phyloP scores from a whole-genome alignment of 768 basidiomycete species.

The Leccinellum albellum region DNA sequence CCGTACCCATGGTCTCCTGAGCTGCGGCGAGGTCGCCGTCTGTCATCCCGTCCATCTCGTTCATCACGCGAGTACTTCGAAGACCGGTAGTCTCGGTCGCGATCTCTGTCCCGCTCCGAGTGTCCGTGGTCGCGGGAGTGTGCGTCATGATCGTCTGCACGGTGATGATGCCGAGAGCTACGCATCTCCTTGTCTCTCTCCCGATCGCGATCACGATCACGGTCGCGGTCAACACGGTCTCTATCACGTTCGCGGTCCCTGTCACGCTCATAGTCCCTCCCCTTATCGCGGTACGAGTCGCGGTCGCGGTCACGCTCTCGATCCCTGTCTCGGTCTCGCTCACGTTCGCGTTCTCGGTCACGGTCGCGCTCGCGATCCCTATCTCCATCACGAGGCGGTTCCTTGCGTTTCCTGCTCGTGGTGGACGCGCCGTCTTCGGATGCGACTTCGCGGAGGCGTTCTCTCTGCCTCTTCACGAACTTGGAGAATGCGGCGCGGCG shows the following conservation, averaged over 20 bases:
- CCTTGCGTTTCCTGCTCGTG: constrained; percentile 77
- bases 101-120: constrained; percentile 33
- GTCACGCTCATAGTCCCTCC: constrained; percentile 38
- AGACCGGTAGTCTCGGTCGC: constrained; percentile 40
- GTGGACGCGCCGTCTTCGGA: constrained; percentile 83
- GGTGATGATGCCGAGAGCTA: constrained; percentile 32
- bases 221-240: constrained; percentile 40
- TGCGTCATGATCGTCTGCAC: constrained; percentile 33
- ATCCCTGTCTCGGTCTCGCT: constrained; percentile 30
- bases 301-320: constrained; percentile 21
- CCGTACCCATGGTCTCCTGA: constrained; percentile 37
- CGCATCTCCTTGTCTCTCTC: constrained; percentile 42
- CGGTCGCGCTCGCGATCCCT: constrained; percentile 44
- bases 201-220: constrained; percentile 38
- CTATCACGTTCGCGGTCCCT: constrained; percentile 40
- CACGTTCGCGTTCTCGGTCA: constrained; percentile 29
- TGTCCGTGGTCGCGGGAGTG: constrained; percentile 34
- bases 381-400: constrained; percentile 53
- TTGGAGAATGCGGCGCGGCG: constrained; percentile 80
- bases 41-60: constrained; percentile 52
- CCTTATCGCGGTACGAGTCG: constrained; percentile 28
- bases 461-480: constrained; percentile 90
- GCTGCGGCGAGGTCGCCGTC: constrained; percentile 39
- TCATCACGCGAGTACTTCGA: constrained; percentile 52
- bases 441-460: constrained; percentile 69